phyloP scores from a whole-genome alignment of 73 alveolate species.

The Effrenium voratum region DNA sequence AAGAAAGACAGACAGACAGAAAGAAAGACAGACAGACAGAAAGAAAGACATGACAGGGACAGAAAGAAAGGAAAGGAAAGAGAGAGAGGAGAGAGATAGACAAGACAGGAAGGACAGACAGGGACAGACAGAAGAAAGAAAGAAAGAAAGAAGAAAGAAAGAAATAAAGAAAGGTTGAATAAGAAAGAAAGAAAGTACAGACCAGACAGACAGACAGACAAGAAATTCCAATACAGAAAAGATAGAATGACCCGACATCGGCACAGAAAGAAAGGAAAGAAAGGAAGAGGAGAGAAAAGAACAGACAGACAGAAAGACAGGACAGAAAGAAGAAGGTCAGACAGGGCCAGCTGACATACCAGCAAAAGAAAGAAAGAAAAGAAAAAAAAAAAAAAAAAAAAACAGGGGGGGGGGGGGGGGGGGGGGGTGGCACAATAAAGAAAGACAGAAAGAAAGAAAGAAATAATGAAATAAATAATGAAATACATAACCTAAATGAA shows the following conservation, averaged over 20 bases:
- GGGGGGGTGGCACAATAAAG: not conserved
- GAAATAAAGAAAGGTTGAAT: too few relatives aligned
- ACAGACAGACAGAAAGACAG: not conserved
- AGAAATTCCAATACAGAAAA: not conserved
- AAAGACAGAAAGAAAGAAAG: not conserved
- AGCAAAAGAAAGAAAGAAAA: not conserved
- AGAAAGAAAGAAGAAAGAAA: too few relatives aligned
- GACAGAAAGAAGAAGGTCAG: too few relatives aligned
- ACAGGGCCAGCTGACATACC: too few relatives aligned
- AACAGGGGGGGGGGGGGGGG: not conserved
- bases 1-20: not conserved
- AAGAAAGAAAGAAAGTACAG: too few relatives aligned
- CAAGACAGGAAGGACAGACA: not conserved
- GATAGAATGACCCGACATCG: not conserved
- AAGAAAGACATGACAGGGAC: not conserved
- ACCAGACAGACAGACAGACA: not conserved
- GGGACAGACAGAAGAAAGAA: not conserved
- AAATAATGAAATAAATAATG: not conserved
- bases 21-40: constrained; percentile 41
- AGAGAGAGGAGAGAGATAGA: not conserved
- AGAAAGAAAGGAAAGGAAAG: not conserved
- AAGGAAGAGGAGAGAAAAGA: not conserved
- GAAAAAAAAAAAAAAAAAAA: not conserved
- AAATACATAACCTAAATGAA: not conserved
- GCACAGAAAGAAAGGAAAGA: not conserved